Percentiles rank a stretch among this genome's conserved stretches.
Evolutionary conservation across 2,329 filamentous ascomycete species (phyloP).

Genomic region (Sclerotinia trifoliorum): DNA sequence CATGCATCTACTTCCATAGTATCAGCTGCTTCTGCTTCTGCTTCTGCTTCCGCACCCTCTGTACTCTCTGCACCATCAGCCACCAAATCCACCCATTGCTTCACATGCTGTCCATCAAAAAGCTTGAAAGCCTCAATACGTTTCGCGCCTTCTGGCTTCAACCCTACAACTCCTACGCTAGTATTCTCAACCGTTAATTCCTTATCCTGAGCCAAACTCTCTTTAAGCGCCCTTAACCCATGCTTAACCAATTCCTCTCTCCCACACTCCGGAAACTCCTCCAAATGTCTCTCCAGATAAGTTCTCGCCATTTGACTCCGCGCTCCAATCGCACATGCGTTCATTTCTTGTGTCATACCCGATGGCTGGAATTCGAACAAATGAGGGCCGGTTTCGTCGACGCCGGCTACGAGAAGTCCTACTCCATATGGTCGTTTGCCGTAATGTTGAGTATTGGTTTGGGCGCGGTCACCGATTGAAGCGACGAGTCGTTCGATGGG

Average conservation of each 20-base stretch:
- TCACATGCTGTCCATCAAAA: conserved; percentile 84
- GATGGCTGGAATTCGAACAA: conserved; percentile 98
- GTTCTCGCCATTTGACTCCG: conserved; percentile 96
- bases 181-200: conserved; percentile 97
- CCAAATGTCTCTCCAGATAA: conserved; percentile 90
- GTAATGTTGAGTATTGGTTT: conserved; percentile 97
- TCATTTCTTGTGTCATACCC: conserved; percentile 96
- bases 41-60: conserved; percentile 29
- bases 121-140: conserved; percentile 79
- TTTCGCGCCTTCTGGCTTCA: conserved; percentile 51
- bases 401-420: conserved; percentile 85
- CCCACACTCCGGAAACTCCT: conserved; percentile 72
- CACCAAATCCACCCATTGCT: conserved; percentile 78
- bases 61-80: conserved; percentile 54
- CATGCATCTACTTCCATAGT: conserved; percentile 48
- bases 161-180: conserved; percentile 80
- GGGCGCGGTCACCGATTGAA: conserved; percentile 93
- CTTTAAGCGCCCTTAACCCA: conserved; percentile 86
- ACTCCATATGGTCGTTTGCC: conserved; percentile 96
- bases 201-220: conserved; percentile 94
- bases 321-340: conserved; percentile 92
- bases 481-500: conserved; percentile 84
- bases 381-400: conserved; percentile 91
- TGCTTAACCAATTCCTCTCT: conserved; percentile 88
- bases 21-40: conserved; percentile 39